phyloP scores from a whole-genome alignment of 169 alveolate species.

The Neospora caninum region DNA sequence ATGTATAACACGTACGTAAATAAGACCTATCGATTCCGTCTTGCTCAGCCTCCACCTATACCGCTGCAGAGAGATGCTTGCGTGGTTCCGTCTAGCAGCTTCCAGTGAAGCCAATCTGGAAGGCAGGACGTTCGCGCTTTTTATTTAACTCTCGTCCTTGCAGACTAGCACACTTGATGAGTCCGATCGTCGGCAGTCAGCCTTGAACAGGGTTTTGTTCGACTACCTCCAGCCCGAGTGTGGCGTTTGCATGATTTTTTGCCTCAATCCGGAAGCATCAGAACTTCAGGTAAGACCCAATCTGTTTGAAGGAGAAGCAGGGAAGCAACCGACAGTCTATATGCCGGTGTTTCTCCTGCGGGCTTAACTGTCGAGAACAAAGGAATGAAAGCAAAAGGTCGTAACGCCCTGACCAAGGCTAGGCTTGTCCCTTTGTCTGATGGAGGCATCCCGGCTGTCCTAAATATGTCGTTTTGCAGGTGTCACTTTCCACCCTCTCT shows the following conservation, averaged over 20 bases:
- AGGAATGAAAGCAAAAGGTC: too few species aligned
- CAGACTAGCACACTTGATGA: constrained; percentile 20
- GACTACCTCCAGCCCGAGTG: constrained; percentile 51
- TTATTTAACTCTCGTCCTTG: not conserved
- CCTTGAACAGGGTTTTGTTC: constrained; percentile 37
- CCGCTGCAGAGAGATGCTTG: too few species aligned
- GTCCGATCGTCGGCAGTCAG: constrained; percentile 46
- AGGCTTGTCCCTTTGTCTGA: too few species aligned
- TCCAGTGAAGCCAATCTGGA: too few species aligned
- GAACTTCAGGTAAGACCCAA: constrained; percentile 1
- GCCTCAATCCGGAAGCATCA: constrained; percentile 39
- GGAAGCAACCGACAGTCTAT: not conserved
- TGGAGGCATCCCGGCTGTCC: too few species aligned
- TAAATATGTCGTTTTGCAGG: not conserved
- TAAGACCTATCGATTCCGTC: too few species aligned
- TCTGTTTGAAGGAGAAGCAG: not conserved
- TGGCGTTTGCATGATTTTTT: constrained; percentile 47
- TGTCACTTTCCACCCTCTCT: constrained; percentile 20
- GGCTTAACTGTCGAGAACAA: too few species aligned
- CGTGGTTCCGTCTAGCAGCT: too few species aligned
- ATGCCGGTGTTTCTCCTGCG: too few species aligned
- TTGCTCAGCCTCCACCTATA: too few species aligned
- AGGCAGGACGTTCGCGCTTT: too few species aligned
- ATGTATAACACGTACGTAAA: not conserved
- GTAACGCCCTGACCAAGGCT: too few species aligned